Conservation (phyloP, 1,284 basidiomycete species). For the Austroboletus olivaceoglutinosus region DNA sequence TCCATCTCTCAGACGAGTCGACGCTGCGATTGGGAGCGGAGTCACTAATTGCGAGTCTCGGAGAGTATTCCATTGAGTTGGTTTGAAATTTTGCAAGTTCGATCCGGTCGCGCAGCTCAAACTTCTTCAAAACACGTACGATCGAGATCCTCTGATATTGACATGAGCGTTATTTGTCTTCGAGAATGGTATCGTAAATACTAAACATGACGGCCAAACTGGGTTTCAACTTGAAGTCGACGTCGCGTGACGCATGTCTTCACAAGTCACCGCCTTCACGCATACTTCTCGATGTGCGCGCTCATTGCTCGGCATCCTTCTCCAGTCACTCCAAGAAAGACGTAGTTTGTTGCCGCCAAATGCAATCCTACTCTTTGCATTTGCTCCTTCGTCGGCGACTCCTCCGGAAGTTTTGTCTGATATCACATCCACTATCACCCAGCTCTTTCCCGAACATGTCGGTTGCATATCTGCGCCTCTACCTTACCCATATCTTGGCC, state of each 20-base stretch:
- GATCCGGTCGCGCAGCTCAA: no score
- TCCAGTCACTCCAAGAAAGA: slow-evolving; percentile 6
- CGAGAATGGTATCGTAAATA: no score
- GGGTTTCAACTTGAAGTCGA: no score
- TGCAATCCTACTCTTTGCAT: slow-evolving; percentile 46
- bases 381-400: slow-evolving; percentile 43
- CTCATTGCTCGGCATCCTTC: slow-evolving; percentile 15
- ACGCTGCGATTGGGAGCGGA: no score
- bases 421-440: slow-evolving; percentile 44
- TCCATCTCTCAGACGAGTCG: no score
- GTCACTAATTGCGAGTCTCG: no score
- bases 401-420: slow-evolving; percentile 37
- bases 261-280: slow-evolving; percentile 18
- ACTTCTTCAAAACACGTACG: no score
- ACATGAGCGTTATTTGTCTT: no score
- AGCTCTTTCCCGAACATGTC: slow-evolving; percentile 42
- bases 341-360: background rate
- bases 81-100: no score
- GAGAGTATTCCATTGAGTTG: no score
- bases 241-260: slow-evolving; percentile 17
- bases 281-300: slow-evolving; percentile 19
- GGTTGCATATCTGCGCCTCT: slow-evolving; percentile 61
- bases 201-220: no score
- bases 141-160: no score
- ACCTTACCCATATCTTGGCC: slow-evolving; percentile 20